Base-by-base conservation (phyloP, 495 filamentous ascomycete species). In the Neurospora sp. region DNA sequence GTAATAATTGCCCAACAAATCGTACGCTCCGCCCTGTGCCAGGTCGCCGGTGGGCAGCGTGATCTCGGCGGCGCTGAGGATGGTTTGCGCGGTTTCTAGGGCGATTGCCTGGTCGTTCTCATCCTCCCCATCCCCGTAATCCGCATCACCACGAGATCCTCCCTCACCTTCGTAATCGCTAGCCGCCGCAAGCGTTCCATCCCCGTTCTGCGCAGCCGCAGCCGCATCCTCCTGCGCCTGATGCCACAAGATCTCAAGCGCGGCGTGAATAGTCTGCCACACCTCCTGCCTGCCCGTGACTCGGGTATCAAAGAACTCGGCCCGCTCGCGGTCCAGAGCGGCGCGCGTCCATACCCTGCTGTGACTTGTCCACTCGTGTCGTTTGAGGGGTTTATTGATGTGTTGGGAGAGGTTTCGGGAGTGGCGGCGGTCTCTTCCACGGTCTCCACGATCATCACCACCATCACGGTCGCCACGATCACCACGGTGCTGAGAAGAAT, bases 261-360 rank as follows among this genome's bases (percentile, higher is more conserved):
- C 92, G 0, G 88, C 82, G 38, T 86, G 86, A 12, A 97, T 74
- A 1, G 93, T 91, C 45, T 86, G 87, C 94, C 94, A 98, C 48
- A 94, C 84, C 76, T 97, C 93, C 16, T 85, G 74, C 7, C 88
- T 86, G 10, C 94, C 93, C 6, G 91, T 91, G 4, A 96, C 92
- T 40, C 92, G 83, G 3, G 94, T 98, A 71, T 94, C 91, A 75
- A 93, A 96, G 82, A 94, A 96, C 72, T 92, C 92, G 35, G 80
- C 79, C 42, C 87, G 81, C 74, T 89, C 85, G 27, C 79, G 80
- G 35, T 83, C 80, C 14, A 89, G 69, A 6, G 83, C 75, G 16
- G 76, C 68, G 0, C 80, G 81, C 0, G 86, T 86, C 86, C 86
- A 89, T 1, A 73, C 69, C 9, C 82, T 78, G 74, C 82, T 80